Base-by-base conservation (phyloP, 805 yeast genomes). In the Sungouiella blattae region DNA sequence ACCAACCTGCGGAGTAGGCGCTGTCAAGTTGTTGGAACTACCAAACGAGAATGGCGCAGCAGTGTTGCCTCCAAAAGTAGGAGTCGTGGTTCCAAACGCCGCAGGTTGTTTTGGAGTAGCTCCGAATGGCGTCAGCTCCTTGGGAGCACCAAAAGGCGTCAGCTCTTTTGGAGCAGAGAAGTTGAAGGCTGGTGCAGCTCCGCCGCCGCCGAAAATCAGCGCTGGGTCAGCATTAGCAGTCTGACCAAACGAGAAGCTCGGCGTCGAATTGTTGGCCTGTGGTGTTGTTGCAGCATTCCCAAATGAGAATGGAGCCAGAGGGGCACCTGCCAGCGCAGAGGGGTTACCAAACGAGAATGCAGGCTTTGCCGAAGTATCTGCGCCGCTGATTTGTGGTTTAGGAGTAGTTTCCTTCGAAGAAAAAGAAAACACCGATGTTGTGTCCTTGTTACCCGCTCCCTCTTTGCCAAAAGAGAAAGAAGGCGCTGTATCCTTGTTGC, bases 211-310 rank as follows among this genome's bases (percentile, higher is more conserved):
- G 38, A 62, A 62, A 11, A 60, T 53, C 32, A 46, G 37, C 1
- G 67, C 55, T 1, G 67, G 66, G 35, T 58, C 63, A 4, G 64
- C 63, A 2, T 60, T 48, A 1, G 57, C 42, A 7, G 33, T 23
- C 25, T 47, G 47, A 4, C 55, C 55, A 21, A 50, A 50, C 17
- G 34, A 35, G 25, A 51, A 47, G 4, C 43, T 20, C 1, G 48
- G 30, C 12, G 35, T 40, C 11, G 35, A 18, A 8, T 31, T 11
- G 7, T 28, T 30, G 24, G 18, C 12, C 22, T 20, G 22, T 9
- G 22, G 9, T 9, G 22, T 20, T n/a, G n/a, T n/a, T 3, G 31
- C 16, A 9, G 29, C 12, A n/a, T 32, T 35, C 8, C 39, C 47
- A 28, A 49, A 49, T 3, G 53, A 33, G 26, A 47, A 38, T 6